Conservation (phyloP, 371 early-diverging fungal genomes). For the Mucor mucedo region DNA sequence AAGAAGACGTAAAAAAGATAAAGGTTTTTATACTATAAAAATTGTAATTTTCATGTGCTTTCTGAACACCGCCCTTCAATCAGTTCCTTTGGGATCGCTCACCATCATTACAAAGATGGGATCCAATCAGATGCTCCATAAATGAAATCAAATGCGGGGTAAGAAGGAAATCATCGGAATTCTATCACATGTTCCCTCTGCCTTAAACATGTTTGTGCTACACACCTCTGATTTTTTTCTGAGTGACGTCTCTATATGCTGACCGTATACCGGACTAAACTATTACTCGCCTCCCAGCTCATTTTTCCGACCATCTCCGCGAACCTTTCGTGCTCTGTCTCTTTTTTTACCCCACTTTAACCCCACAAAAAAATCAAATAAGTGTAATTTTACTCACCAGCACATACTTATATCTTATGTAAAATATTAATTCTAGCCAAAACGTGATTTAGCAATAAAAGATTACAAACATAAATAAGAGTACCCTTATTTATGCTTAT, state of each 20-base stretch:
- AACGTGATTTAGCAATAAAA: background rate
- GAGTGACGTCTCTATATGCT: slow-evolving; percentile 13
- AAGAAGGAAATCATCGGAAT: slow-evolving; percentile 30
- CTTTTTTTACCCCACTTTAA: background rate
- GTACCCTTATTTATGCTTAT: slow-evolving; percentile 12
- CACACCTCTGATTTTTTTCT: background rate
- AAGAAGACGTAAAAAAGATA: background rate
- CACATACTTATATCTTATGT: background rate
- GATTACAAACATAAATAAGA: background rate
- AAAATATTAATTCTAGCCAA: background rate
- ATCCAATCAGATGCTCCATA: slow-evolving; percentile 24
- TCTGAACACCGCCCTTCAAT: slow-evolving; percentile 20
- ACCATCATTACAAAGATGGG: slow-evolving; percentile 1
- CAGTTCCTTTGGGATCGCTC: slow-evolving; percentile 1
- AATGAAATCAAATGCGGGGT: slow-evolving; percentile 31
- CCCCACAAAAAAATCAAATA: background rate
- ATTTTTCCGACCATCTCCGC: slow-evolving; percentile 29
- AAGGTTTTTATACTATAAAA: slow-evolving; percentile 12
- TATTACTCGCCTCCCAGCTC: slow-evolving; percentile 20
- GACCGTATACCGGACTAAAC: slow-evolving; percentile 21
- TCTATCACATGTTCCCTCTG: slow-evolving; percentile 24
- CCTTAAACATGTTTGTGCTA: slow-evolving; percentile 11
- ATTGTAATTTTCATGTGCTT: slow-evolving; percentile 43
- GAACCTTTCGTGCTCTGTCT: background rate
- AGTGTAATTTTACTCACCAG: background rate